A percentile compares a stretch with the other conserved stretches of the same genome.
These are phyloP conservation scores for Colletotrichum tanaceti DNA, from an alignment of 2,329 filamentous ascomycete species.

Conservation along the genomic window DNA sequence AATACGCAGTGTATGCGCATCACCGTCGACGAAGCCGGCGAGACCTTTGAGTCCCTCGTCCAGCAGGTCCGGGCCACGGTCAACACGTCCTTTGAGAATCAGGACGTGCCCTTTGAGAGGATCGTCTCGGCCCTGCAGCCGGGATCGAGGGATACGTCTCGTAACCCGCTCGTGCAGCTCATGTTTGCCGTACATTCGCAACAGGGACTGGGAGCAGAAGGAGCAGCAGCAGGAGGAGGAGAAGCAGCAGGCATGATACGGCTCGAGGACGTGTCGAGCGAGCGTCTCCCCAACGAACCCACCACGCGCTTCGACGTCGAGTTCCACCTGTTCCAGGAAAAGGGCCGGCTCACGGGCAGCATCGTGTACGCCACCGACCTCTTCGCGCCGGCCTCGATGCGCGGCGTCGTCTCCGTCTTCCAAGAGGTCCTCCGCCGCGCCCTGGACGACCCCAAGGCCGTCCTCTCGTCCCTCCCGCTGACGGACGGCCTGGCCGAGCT, in stretches of 20 bases:
- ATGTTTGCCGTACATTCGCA: constrained; percentile 17
- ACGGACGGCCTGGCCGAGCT: not conserved
- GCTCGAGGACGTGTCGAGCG: not conserved
- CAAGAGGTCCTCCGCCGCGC: constrained; percentile 1
- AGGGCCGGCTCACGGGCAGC: not conserved
- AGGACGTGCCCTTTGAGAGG: constrained; percentile 18
- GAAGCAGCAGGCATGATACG: no score
- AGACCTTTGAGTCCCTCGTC: constrained; percentile 15
- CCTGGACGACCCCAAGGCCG: not conserved
- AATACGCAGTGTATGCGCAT: constrained; percentile 25
- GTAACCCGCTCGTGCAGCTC: constrained; percentile 17
- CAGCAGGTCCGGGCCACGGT: constrained; percentile 2
- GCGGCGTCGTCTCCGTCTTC: not conserved
- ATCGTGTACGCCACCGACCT: constrained; percentile 6
- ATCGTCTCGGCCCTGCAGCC: constrained; percentile 6
- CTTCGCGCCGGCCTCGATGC: not conserved
- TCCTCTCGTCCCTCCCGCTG: not conserved
- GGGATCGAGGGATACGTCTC: constrained; percentile 6
- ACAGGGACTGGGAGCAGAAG: not conserved
- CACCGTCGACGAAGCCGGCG: not conserved
- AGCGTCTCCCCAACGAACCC: not conserved
- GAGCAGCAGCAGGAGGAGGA: no score
- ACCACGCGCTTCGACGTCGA: constrained; percentile 5
- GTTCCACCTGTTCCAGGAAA: constrained; percentile 14
- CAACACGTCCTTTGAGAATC: constrained; percentile 8